Base-by-base conservation (phyloP, 345 rosid species). In the Aurinia saxatilis region DNA sequence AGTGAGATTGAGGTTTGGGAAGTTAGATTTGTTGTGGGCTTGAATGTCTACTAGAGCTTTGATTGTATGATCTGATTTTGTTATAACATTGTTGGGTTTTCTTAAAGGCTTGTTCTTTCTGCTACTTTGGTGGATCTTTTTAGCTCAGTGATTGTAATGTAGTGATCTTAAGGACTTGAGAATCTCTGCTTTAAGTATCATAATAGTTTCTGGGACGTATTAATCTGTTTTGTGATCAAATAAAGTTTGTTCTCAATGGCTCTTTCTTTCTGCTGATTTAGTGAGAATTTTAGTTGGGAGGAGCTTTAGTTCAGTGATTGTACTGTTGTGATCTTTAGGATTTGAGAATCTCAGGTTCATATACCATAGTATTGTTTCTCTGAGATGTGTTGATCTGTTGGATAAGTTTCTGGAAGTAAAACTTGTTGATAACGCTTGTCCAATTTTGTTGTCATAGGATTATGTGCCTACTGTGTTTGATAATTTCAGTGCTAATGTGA, bases 381-480 rank as follows among this genome's bases (percentile, higher is more conserved):
- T 27, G 4, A 3, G 36, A 33, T 33, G 36, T 3, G 11, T 8
- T 33, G n/a, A n/a, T n/a, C n/a, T n/a, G n/a, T 27, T 27, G 5
- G 30, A 27, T 27, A 6, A 27, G 2, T 27, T 27, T 27, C 6
- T 27, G 35, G 1, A 10, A 19, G 11, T n/a, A 31, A 12, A 31
- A 2, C 5, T 34, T 54, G 4, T 53, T 7, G 46, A 13, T 66
- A 36, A 56, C 17, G 34, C n/a, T 4, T 7, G 13, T 42, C 5
- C 30, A 35, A 10, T 34, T 64, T 41, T 11, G 47, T 10, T 25
- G 44, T 55, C 34, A 63, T 81, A 87, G 95, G 95, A 87, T 71
- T 87, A 87, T 67, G 91, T 87, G 64, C 95, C 95, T 4, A 87
- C 95, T 3, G 91, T 87, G 31, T 87, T 87, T 37, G 95, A 87